These are phyloP conservation scores for Trypanosoma scelopori DNA, from an alignment of 208 protist species.

Conservation along the genomic window DNA sequence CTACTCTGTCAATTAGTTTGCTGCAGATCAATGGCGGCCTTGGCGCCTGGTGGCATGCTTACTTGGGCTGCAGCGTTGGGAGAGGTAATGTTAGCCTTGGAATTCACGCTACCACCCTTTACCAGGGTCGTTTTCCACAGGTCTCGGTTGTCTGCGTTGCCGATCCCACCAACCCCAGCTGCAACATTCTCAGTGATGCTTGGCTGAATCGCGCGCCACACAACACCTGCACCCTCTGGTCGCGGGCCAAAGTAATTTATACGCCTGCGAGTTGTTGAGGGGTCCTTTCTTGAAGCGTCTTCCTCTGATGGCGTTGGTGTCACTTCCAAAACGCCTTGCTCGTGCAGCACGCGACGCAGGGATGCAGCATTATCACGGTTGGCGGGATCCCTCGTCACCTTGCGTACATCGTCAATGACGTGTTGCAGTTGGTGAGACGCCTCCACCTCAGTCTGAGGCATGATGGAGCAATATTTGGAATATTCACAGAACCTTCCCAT, in stretches of 20 bases:
- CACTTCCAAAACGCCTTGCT: conserved; percentile 7
- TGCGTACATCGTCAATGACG: conserved; percentile 60
- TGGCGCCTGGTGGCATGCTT: conserved; percentile 4
- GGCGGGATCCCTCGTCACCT: conserved; percentile 61
- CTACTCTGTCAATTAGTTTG: neutral
- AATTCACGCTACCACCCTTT: conserved; percentile 7
- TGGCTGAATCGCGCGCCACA: conserved; percentile 47
- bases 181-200: conserved; percentile 7
- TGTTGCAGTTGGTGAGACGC: conserved; percentile 79
- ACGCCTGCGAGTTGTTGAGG: neutral
- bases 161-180: conserved; percentile 2
- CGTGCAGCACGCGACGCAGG: conserved; percentile 36
- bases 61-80: neutral
- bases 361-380: conserved; percentile 50
- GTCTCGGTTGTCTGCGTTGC: conserved; percentile 32
- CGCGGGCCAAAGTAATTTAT: conserved; percentile 30
- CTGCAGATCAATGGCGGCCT: neutral
- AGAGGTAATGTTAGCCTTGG: neutral
- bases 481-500: conserved; percentile 65
- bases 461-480: conserved; percentile 68
- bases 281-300: neutral
- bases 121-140: conserved; percentile 28
- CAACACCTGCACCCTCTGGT: conserved; percentile 74
- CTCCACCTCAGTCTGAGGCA: conserved; percentile 67
- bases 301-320: conserved; percentile 5